Conservation (phyloP, 176 grass and related monocot species). For the Lolium perenne region DNA sequence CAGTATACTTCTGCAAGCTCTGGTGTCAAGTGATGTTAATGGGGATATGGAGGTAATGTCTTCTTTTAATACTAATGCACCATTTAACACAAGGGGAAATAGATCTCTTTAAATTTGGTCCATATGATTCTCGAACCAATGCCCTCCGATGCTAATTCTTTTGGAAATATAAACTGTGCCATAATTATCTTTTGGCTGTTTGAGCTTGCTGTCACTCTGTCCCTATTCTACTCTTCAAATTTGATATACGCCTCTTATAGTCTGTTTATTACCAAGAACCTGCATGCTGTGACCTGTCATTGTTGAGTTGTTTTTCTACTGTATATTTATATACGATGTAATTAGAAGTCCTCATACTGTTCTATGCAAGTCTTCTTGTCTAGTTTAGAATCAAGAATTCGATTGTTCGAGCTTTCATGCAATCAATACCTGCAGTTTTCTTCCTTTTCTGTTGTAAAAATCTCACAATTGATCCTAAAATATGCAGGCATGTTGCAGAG, state of each 20-base stretch:
- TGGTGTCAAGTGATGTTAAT: conserved; percentile 79
- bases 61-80: conserved; percentile 30
- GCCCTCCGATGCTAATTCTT: conserved; percentile 22
- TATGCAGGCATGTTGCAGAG: conserved; percentile 86
- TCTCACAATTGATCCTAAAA: conserved; percentile 47
- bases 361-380: conserved; percentile 28
- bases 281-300: background rate
- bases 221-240: conserved; percentile 13
- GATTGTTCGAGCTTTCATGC: conserved; percentile 10
- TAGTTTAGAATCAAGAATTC: conserved; percentile 6
- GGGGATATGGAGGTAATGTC: conserved; percentile 81
- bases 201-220: conserved; percentile 4
- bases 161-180: conserved; percentile 13
- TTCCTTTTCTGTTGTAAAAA: background rate
- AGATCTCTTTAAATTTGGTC: conserved; percentile 28
- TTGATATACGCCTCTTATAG: background rate
- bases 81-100: background rate
- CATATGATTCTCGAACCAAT: conserved; percentile 10
- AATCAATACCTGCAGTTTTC: conserved; percentile 17
- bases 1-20: conserved; percentile 88
- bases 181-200: conserved; percentile 1
- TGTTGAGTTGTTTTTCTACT: conserved; percentile 39
- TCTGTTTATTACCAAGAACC: conserved; percentile 7
- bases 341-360: conserved; percentile 2
- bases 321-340: conserved; percentile 6